A percentile compares a stretch with the other conserved stretches of the same genome.
Conservation (phyloP, 257 asterid species). For the Solanum pimpinellifolium region DNA sequence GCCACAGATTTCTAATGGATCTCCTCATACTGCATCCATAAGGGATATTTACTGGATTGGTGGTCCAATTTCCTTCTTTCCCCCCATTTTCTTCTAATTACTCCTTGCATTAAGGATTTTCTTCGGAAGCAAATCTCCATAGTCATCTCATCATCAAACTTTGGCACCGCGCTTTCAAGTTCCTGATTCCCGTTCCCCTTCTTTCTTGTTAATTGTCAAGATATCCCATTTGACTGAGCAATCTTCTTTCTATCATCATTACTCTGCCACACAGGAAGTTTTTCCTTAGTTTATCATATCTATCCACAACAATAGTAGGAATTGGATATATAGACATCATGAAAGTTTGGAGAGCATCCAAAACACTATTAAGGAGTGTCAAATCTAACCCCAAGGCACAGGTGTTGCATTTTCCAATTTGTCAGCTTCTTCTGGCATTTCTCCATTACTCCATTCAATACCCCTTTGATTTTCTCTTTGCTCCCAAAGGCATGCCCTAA, state of each 20-base stretch:
- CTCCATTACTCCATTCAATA: not conserved
- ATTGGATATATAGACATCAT: not conserved
- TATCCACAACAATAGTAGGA: not conserved
- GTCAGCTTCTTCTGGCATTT: not conserved
- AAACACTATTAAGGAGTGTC: not conserved
- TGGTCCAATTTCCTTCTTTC: not conserved
- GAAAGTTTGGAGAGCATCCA: not conserved
- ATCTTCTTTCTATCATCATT: not conserved
- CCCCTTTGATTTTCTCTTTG: not conserved
- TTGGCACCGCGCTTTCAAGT: not conserved
- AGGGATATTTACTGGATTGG: not conserved
- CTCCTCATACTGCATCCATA: not conserved
- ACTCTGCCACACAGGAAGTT: not conserved
- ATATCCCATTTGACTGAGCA: not conserved
- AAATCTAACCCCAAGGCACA: not conserved
- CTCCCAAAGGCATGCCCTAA: not conserved
- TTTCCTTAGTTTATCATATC: not conserved
- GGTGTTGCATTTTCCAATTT: not conserved
- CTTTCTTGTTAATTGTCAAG: not conserved
- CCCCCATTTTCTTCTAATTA: not conserved
- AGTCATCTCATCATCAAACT: not conserved
- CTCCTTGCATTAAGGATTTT: not conserved
- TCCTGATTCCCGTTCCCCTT: not conserved
- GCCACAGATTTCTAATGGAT: not conserved
- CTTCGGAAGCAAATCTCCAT: not conserved